A percentile compares a stretch with the other conserved stretches of the same genome.
Evolutionary conservation across 2,329 filamentous ascomycete genomes (phyloP).

Genomic region (Penicillium sp.): DNA sequence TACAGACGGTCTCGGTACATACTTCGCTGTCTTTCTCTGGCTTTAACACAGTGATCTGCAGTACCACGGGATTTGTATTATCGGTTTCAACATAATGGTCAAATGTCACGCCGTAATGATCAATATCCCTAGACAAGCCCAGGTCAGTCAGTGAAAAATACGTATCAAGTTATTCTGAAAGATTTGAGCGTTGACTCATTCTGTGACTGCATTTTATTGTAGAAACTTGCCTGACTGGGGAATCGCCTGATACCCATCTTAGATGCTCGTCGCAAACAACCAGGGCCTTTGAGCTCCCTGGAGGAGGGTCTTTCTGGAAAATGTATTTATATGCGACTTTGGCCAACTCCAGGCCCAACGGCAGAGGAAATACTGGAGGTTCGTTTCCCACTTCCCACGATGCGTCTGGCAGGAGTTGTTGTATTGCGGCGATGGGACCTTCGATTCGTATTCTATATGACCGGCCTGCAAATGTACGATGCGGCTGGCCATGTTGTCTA

Average conservation of each 20-base stretch:
- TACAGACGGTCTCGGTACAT: conserved; percentile 33
- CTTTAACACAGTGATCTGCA: conserved; percentile 46
- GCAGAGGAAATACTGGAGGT: conserved; percentile 14
- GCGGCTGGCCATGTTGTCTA: conserved; percentile 8
- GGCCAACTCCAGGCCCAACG: conserved; percentile 16
- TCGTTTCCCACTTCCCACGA: conserved; percentile 4
- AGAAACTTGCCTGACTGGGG: conserved; percentile 4
- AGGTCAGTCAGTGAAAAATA: not conserved
- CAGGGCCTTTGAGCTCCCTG: conserved; percentile 4
- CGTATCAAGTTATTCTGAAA: too few relatives aligned
- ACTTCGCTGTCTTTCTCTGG: conserved; percentile 32
- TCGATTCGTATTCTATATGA: conserved; percentile 22
- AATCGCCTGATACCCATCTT: conserved; percentile 13
- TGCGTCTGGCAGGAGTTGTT: conserved; percentile 10
- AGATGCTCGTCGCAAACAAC: conserved; percentile 19
- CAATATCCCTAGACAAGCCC: not conserved
- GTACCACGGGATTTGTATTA: conserved; percentile 40
- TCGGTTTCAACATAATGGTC: conserved; percentile 15
- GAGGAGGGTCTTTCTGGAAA: conserved; percentile 12
- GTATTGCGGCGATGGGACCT: conserved; percentile 17
- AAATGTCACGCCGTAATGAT: conserved; percentile 13
- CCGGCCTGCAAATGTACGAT: conserved; percentile 11
- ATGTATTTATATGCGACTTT: conserved; percentile 14
- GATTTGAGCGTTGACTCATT: too few relatives aligned
- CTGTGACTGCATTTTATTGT: too few relatives aligned